Evolutionary conservation across 257 asterid genomes (phyloP), one percentile per base, ranked within the genome.

Genomic region (Nicotiana tabacum): DNA sequence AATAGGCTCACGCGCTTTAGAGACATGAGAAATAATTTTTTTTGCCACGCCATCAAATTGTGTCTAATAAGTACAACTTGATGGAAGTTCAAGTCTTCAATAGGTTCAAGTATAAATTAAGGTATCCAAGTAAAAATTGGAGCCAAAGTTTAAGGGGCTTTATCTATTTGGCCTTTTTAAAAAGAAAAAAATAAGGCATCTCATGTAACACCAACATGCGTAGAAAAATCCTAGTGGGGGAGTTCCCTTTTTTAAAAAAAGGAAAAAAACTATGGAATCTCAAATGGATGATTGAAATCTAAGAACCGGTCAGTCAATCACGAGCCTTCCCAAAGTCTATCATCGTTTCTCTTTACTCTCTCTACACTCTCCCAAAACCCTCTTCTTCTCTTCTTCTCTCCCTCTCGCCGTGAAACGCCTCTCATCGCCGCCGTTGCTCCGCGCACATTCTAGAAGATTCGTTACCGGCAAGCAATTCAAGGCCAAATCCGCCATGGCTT

Each of bases 281-380:
- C 18, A 39, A n/a, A 35, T 16, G 68, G 33, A 61, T 58, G 51
- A 68, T 65, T 66, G 83, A 81, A 32, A 24, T 65, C n/a, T 21
- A 48, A 4, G 56, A 51, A 10, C 0, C 78, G 4, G 16, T 46
- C 61, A 85, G 51, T 43, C 51, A 43, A 43, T 79, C 37, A 94
- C 89, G 97, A 89, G 90, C 86, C 91, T 90, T 32, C 88, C 88
- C 85, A 90, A 87, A 87, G 97, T 91, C 89, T 86, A 86, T 60
- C 90, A 90, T 81, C 90, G 96, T 6, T 78, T 76, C 83, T 65
- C 87, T 17, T 65, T 66, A 3, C 65, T 81, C 77, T 57, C 85
- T 60, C 76, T 57, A 21, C 83, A 29, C 65, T 33, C 87, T 77
- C 85, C 90, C 84, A 88, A 83, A 80, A 89, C 89, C 12, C n/a